Percentiles rank a stretch among this genome's conserved stretches.
phyloP scores from a whole-genome alignment of 2,329 filamentous ascomycete genomes.

The Exophiala oligosperma region DNA sequence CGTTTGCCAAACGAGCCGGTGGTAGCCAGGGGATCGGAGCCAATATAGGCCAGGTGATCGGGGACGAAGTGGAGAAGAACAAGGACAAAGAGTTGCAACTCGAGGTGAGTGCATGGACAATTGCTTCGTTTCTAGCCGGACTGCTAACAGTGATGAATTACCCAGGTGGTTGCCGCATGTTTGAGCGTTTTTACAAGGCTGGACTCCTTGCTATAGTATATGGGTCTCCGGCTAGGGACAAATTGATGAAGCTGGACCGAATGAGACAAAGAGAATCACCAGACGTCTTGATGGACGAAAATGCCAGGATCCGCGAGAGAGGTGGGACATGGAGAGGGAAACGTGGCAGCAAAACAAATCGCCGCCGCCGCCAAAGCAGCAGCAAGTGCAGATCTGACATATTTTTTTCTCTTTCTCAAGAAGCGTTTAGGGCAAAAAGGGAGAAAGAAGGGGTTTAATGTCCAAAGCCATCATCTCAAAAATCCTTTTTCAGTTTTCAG shows the following conservation, averaged over 20 bases:
- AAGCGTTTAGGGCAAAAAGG: no score
- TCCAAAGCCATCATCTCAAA: no score
- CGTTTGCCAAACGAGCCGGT: conserved; percentile 78
- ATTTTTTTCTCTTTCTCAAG: no score
- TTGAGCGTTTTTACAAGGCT: conserved; percentile 96
- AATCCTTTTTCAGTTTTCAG: no score
- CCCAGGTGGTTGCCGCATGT: conserved; percentile 81
- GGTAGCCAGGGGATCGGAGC: conserved; percentile 84
- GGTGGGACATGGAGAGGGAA: no score
- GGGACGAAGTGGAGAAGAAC: conserved; percentile 79
- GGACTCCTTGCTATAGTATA: conserved; percentile 78
- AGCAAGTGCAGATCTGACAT: no score
- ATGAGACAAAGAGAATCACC: neutral
- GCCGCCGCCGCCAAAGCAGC: no score
- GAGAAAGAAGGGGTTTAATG: no score
- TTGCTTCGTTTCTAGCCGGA: conserved; percentile 17
- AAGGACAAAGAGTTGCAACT: conserved; percentile 96
- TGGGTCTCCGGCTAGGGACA: neutral
- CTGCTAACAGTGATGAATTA: conserved; percentile 8
- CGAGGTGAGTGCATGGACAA: conserved; percentile 62
- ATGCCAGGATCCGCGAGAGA: no score
- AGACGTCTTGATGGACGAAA: neutral
- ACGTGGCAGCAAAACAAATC: no score
- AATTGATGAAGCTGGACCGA: neutral
- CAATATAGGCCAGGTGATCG: conserved; percentile 83